phyloP scores from a whole-genome alignment of 345 rosid species.

The Populus davidiana region DNA sequence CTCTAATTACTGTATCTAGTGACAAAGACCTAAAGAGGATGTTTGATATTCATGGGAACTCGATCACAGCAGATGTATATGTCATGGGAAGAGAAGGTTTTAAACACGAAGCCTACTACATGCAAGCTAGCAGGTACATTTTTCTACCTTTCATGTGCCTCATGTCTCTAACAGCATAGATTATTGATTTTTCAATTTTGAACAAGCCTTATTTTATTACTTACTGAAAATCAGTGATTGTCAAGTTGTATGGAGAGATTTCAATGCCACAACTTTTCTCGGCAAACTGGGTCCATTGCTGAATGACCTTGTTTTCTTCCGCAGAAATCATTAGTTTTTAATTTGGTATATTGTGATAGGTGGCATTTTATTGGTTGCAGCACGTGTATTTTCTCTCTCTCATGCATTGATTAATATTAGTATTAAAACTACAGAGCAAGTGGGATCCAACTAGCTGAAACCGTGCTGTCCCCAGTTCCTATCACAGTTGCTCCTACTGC shows the following conservation, averaged over 20 bases:
- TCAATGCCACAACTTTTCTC: conserved; percentile 2
- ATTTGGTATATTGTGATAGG: background rate
- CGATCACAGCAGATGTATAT: conserved; percentile 75
- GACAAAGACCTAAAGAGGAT: conserved; percentile 79
- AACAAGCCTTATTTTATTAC: conserved; percentile 1
- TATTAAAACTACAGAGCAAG: conserved; percentile 40
- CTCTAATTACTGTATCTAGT: conserved; percentile 62
- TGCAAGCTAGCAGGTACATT: conserved; percentile 45
- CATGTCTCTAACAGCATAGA: conserved; percentile 6
- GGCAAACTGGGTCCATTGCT: conserved; percentile 4
- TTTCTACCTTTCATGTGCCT: background rate
- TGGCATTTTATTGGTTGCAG: background rate
- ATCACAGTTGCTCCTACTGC: conserved; percentile 14
- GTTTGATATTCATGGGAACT: conserved; percentile 63
- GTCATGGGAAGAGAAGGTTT: conserved; percentile 62
- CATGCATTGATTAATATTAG: conserved; percentile 2
- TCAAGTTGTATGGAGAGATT: background rate
- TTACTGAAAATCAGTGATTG: background rate
- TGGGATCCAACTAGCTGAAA: conserved; percentile 44
- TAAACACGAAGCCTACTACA: conserved; percentile 28
- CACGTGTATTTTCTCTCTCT: background rate
- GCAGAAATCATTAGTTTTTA: background rate
- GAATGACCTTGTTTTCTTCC: background rate
- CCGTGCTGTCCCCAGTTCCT: conserved; percentile 27
- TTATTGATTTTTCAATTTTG: background rate